These are phyloP conservation scores for Posidonia oceanica DNA, from an alignment of 116 monocot species.

Conservation along the genomic window DNA sequence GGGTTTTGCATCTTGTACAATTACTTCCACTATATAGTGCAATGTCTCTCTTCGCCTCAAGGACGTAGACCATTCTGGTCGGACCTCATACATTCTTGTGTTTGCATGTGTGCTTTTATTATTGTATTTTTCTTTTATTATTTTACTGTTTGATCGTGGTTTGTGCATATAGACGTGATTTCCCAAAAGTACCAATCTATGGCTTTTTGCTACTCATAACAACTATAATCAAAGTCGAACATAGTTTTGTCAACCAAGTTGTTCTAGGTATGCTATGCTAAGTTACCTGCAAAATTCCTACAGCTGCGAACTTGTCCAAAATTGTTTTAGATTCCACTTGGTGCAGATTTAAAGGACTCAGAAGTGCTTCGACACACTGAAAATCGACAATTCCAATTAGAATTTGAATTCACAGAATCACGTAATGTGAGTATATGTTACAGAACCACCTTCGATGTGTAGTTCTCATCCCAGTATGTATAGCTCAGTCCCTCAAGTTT, in stretches of 20 bases:
- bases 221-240: too few species aligned
- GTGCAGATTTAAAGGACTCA: constrained; percentile 59
- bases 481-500: constrained; percentile 48
- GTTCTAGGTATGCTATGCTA: background rate
- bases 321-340: constrained; percentile 57
- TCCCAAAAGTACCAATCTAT: too few species aligned
- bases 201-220: too few species aligned
- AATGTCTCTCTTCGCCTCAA: too few species aligned
- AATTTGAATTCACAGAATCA: background rate
- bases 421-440: background rate
- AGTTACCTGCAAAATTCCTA: constrained; percentile 81
- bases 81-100: too few species aligned
- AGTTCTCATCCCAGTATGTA: constrained; percentile 94
- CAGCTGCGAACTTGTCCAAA: constrained; percentile 87
- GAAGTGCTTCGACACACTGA: constrained; percentile 71
- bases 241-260: background rate
- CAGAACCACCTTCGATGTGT: constrained; percentile 60
- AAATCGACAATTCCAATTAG: constrained; percentile 4
- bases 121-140: too few species aligned
- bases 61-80: too few species aligned
- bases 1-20: too few species aligned
- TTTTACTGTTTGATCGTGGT: too few species aligned
- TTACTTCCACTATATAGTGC: too few species aligned
- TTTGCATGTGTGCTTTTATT: too few species aligned
- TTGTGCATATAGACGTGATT: too few species aligned